Base-by-base conservation (phyloP, 441 rosid species). In the Jatropha multifida region DNA sequence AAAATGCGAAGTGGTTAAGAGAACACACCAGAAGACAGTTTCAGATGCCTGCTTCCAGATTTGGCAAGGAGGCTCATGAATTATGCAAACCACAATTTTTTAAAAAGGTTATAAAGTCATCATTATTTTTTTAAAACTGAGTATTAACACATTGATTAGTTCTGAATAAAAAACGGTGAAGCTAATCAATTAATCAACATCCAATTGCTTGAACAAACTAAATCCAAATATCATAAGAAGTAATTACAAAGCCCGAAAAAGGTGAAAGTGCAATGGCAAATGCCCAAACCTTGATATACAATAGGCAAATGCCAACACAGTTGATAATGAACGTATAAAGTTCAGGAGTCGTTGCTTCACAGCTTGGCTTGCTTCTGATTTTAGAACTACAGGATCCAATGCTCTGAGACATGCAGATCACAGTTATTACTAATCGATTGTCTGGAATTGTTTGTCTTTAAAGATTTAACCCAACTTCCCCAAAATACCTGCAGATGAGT, bases 271-370 rank as follows among this genome's bases (percentile, higher is more conserved):
- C 6, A 7, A 41, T 26, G 7, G 37, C 75, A 78, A 78, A 26
- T 63, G 78, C 14, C 44, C 88, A 82, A 72, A 94, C 98, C 97
- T 90, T 58, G 98, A 91, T 64, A 92, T 79, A 85, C 97, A 91
- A 80, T 84, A 87, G 20, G 97, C 93, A 77, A 90, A 87, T 54
- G 97, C 92, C 83, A 94, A 81, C 70, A 91, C 97, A 3, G 95
- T 92, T 60, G 98, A 90, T 72, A 89, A 77, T 54, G 95, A 90
- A 75, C 90, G 87, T 26, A 90, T 84, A 84, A 94, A 94, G 81
- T 84, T 86, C 79, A 94, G 81, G 78, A 90, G 79, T 66, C 97
- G 83, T 79, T 87, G 94, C 79, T 92, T 94, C 68, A 94, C 93
- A 79, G 87, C 83, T 80, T 87, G 90, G 86, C 90, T 85, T 68